Evolutionary conservation across 805 yeast species (phyloP), one percentile per base, ranked within the genome.

Genomic region (Monosporozyma aerobia): DNA sequence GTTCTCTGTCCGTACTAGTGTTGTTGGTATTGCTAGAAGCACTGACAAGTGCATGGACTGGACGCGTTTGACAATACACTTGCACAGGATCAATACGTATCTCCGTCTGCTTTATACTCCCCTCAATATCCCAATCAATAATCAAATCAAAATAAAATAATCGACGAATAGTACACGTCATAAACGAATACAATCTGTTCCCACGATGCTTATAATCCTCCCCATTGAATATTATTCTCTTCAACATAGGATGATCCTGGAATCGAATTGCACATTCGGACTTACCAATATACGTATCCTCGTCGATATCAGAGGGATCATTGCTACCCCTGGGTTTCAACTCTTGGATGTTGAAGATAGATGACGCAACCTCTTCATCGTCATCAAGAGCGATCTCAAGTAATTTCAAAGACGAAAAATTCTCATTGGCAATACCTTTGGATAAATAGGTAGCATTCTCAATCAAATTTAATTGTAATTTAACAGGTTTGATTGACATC

Each of bases 201-300:
- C 70, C 70, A 48, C 67, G 63, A 53, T 67, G 69, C 39, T 54
- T 53, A 50, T 65, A 65, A 49, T 67, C 65, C 45, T 67, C 67
- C 51, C 65, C 67, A 48, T 67, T 67, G 33, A 67, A 67, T 25
- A 57, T 49, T 25, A 63, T 41, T 40, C 54, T 54, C 46, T 57
- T 58, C 32, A 64, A 53, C 10, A 55, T 45, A 4, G 58, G 57
- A 50, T 63, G 64, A 44, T 64, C 57, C 27, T 51, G 51, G 13
- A 64, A 51, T 46, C 57, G 57, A 9, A 64, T 40, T 47, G 58
- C 61, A 49, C 63, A 59, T 45, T 64, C 65, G 16, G 55, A 37
- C 35, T 49, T 54, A n/a, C 52, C 51, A 16, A 46, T 46, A 41
- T 39, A 19, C 2, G 13, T 25, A 22, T 44, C 27, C 16, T 44